These are phyloP conservation scores for Haematococcus sp. DNA, from an alignment of 139 green algal species.

Conservation along the genomic window DNA sequence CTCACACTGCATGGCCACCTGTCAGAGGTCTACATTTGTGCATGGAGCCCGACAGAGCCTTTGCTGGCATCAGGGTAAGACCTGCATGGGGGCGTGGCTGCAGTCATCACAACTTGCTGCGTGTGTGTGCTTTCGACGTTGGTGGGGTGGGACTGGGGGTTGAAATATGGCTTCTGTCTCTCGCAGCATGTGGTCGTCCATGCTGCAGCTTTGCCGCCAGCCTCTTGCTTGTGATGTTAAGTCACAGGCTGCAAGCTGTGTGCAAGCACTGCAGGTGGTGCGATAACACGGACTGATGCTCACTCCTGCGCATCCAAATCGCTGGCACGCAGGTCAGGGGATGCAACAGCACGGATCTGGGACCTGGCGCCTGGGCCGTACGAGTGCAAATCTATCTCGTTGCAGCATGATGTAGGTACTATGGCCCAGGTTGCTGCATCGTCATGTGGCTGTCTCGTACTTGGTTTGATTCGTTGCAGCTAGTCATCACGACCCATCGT, in stretches of 20 bases:
- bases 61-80: constrained; percentile 79
- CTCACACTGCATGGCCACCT: constrained; percentile 72
- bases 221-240: no score
- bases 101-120: no score
- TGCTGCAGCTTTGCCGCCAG: background rate
- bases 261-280: background rate
- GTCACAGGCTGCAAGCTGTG: no score
- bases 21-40: constrained; percentile 86
- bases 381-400: constrained; percentile 17
- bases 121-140: background rate
- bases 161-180: background rate
- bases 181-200: background rate
- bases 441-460: background rate
- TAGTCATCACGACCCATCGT: no score
- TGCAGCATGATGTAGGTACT: constrained; percentile 1
- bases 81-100: no score
- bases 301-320: background rate
- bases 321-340: constrained; percentile 52
- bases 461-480: background rate
- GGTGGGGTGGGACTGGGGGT: background rate
- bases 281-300: background rate
- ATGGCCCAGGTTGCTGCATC: constrained; percentile 2
- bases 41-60: constrained; percentile 74
- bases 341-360: constrained; percentile 86
- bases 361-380: constrained; percentile 41